Evolutionary conservation across 305 asterid species (phyloP).

Genomic region (Fraxinus sp.): DNA sequence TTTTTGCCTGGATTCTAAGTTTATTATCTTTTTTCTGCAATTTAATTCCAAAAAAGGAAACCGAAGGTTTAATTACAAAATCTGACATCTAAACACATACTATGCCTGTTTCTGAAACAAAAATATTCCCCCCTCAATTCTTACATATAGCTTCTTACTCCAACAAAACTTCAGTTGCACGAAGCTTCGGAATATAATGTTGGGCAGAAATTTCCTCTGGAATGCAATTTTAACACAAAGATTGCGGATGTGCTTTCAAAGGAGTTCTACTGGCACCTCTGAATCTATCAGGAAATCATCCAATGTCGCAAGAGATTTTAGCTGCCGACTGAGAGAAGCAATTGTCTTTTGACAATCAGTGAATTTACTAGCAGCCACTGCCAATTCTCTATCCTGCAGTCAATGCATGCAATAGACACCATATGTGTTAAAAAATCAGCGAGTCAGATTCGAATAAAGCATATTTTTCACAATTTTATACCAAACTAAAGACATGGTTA

Average conservation of each 20-base stretch:
- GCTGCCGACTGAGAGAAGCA: constrained; percentile 75
- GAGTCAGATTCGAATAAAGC: neutral
- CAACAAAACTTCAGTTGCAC: neutral
- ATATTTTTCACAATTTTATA: neutral
- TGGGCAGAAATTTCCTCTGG: neutral
- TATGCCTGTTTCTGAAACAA: neutral
- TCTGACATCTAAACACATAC: neutral
- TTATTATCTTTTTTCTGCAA: neutral
- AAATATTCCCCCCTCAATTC: neutral
- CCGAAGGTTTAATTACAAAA: neutral
- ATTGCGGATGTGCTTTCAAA: neutral
- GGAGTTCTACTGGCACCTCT: constrained; percentile 26
- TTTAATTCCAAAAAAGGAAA: neutral
- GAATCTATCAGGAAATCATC: constrained; percentile 61
- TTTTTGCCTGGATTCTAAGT: neutral
- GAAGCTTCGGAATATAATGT: neutral
- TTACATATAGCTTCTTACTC: neutral
- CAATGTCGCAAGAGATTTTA: constrained; percentile 61
- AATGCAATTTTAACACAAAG: neutral
- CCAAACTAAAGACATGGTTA: neutral
- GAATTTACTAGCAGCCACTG: constrained; percentile 66
- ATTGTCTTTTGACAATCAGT: constrained; percentile 84
- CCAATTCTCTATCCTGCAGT: constrained; percentile 72
- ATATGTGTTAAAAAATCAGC: neutral
- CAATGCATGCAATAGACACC: neutral